Evolutionary conservation across 1,284 basidiomycete species (phyloP), one percentile per base, ranked within the genome.

Genomic region (Moesziomyces parantarcticus): DNA sequence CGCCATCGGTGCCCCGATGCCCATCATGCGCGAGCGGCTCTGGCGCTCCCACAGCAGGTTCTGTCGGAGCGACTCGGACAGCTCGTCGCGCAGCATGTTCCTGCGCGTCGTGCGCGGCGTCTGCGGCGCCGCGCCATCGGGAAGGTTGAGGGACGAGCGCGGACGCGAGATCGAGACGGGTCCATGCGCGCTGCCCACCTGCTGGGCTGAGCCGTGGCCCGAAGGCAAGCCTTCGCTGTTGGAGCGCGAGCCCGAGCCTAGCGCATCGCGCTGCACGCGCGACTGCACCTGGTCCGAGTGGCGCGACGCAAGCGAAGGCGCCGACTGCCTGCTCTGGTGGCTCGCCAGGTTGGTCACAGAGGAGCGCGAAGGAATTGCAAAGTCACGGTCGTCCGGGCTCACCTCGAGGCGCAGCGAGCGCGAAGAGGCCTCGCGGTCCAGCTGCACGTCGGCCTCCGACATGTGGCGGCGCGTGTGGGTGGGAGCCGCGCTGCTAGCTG

Each of bases 101-200:
- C 91, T 87, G 5, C 93, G 88, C 18, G 92, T 94, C 39, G 93
- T 93, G 29, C 91, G 88, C 1, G 93, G 93, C 1, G 92, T 92
- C 75, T 91, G 90, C 0, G 92, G 91, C 26, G 88, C 86, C 0
- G 89, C 87, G 16, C 56, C 55, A 34, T 75, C 72, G 23, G 72
- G 72, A 43, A 75, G 50, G 48, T 75, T 57, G 51, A 68, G 43
- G 44, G 63, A 66, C 16, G 73, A 71, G 3, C 73, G 68, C 43
- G 62, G 63, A 26, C 63, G 63, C 39, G 65, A 51, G 40, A 76
- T 63, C 36, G 58, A 72, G 22, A 72, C 56, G 1, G 69, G 65
- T 10, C 64, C 66, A 18, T 56, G 36, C 43, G 58, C 32, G n/a
- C 47, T 26, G 26, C 39, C 50, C 26, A 22, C 56, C 20, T 58